Conservation (phyloP, 306 rosid genomes). For the Rosa multiflora region DNA sequence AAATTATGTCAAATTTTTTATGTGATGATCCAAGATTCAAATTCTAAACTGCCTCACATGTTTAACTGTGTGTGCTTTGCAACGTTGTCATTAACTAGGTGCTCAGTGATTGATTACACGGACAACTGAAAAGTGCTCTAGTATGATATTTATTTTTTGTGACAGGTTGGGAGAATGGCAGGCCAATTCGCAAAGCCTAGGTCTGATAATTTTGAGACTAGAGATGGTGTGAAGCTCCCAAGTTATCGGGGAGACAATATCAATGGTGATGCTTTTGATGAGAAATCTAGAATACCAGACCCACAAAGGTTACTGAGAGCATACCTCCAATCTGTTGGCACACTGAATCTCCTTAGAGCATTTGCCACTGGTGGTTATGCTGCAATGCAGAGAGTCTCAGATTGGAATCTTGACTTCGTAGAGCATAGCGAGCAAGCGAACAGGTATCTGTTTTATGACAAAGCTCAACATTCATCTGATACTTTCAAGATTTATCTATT, state of each 20-base stretch:
- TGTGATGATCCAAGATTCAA: not conserved
- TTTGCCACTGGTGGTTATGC: constrained; percentile 51
- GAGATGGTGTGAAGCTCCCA: constrained; percentile 41
- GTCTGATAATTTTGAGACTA: constrained; percentile 37
- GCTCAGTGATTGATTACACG: not conserved
- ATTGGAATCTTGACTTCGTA: constrained; percentile 49
- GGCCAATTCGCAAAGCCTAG: constrained; percentile 49
- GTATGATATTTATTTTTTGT: not conserved
- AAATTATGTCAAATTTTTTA: not conserved
- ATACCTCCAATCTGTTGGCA: constrained; percentile 47
- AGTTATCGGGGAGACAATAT: constrained; percentile 44
- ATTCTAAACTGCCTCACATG: not conserved
- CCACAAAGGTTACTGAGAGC: constrained; percentile 46
- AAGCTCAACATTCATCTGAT: not conserved
- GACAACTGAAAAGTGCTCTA: not conserved
- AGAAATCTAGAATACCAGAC: constrained; percentile 40
- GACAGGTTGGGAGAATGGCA: constrained; percentile 47
- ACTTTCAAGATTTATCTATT: not conserved
- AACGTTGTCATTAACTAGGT: not conserved
- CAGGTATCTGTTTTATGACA: constrained; percentile 21
- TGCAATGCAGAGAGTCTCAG: constrained; percentile 46
- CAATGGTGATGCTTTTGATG: constrained; percentile 39
- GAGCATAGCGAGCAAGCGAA: constrained; percentile 38
- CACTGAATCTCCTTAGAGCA: constrained; percentile 44
- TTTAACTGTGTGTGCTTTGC: not conserved